Evolutionary conservation across 2,329 filamentous ascomycete species (phyloP), one percentile per base, ranked within the genome.

Genomic region (Stemphylium lycopersici): DNA sequence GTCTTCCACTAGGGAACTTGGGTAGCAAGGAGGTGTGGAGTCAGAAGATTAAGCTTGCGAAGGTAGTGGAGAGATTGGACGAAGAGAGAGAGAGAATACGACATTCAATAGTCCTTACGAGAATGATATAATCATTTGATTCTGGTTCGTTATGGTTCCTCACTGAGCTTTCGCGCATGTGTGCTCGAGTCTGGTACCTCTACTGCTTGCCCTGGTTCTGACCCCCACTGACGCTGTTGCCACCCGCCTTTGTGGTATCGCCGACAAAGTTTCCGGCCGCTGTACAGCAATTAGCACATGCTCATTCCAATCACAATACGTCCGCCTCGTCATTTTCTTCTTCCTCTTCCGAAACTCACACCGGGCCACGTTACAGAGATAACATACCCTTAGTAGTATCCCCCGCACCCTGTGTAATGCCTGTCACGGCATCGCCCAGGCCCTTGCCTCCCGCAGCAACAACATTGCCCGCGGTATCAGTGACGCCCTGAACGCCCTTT

Each of bases 301-400:
- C 7, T 26, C 24, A 8, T 26, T 6, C 24, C 7, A 26, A 26
- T 26, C 24, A 26, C 7, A 26, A 8, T 6, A 26, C 7, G 6
- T 26, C 24, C 20, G 24, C 7, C 7, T 26, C 24, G 2, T 4
- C 7, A 2, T 26, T 26, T 26, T 10, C 26, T 10, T 11, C 26
- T 29, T 10, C 26, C 26, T 10, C 8, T 29, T 11, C 26, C 26
- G 6, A 2, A 29, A 29, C 8, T 11, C 26, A 3, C 8, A 29
- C 2, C 26, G 10, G 3, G 2, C 26, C 10, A 29, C 8, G 26
- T 3, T 11, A 8, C 5, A 29, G 11, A 29, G 8, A 29, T 3
- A 11, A 58, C 66, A 8, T 55, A 70, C 70, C 65, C 42, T 74
- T 74, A 0, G 68, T 73, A 2, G 71, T 75, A 50, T 76, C 73